A percentile compares a stretch with the other conserved stretches of the same genome.
These are phyloP conservation scores for Geum urbanum DNA, from an alignment of 306 rosid species.

Conservation along the genomic window DNA sequence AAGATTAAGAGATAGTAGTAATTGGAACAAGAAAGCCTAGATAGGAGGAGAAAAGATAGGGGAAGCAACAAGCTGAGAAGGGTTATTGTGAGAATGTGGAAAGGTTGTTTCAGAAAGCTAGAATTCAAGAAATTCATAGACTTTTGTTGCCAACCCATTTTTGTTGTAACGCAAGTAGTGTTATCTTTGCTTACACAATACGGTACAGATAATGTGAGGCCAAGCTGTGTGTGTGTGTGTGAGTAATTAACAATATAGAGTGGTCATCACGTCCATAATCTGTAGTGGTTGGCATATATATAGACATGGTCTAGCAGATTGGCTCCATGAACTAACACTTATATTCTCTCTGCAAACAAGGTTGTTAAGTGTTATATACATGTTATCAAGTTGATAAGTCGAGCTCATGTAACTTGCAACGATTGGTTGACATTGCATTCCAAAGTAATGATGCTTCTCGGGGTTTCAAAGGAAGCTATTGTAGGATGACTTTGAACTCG, in stretches of 20 bases:
- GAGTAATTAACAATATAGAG: slow-evolving; percentile 22
- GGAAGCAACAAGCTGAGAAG: slow-evolving; percentile 68
- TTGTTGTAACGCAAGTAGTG: slow-evolving; percentile 3
- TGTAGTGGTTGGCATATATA: slow-evolving; percentile 28
- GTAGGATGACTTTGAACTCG: background rate
- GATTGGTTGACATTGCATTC: background rate
- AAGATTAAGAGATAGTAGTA: slow-evolving; percentile 30
- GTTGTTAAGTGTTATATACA: background rate
- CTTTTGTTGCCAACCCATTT: slow-evolving; percentile 22
- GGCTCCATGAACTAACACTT: background rate
- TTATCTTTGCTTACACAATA: background rate
- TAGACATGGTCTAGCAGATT: slow-evolving; percentile 21
- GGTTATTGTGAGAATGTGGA: slow-evolving; percentile 52
- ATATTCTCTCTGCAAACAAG: background rate
- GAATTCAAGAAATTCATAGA: slow-evolving; percentile 26
- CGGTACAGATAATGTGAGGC: slow-evolving; percentile 2
- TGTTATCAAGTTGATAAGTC: background rate
- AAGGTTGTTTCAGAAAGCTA: slow-evolving; percentile 31
- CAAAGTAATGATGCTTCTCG: background rate
- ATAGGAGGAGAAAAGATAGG: slow-evolving; percentile 65
- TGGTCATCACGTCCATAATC: slow-evolving; percentile 58
- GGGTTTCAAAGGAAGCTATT: background rate
- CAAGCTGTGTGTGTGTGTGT: slow-evolving; percentile 15
- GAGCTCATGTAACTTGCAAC: background rate
- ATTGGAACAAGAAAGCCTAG: slow-evolving; percentile 42